phyloP scores from a whole-genome alignment of 108 stramenopile species.

The Stephanodiscus minutulus region DNA sequence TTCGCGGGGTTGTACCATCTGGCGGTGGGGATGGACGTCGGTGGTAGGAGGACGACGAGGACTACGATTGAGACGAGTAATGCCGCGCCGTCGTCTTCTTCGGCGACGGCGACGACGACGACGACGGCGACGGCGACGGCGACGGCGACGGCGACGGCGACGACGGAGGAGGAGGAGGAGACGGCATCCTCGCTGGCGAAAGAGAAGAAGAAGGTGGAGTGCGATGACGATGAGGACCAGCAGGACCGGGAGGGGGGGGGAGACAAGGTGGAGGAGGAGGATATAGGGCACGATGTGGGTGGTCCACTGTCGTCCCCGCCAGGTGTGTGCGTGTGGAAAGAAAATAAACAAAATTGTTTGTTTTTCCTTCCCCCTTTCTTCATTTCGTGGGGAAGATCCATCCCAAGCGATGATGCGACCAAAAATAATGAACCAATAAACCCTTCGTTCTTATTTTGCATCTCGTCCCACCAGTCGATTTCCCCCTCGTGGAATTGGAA shows the following conservation, averaged over 20 bases:
- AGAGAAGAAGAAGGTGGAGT: background rate
- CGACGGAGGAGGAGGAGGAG: background rate
- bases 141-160: background rate
- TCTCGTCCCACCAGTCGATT: too few relatives aligned
- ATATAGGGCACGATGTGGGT: too few relatives aligned
- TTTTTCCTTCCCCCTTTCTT: background rate
- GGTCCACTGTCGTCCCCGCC: too few relatives aligned
- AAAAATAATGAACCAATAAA: too few relatives aligned
- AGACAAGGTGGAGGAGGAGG: too few relatives aligned
- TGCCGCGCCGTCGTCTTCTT: too few relatives aligned
- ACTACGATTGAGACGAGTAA: too few relatives aligned
- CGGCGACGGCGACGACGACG: background rate
- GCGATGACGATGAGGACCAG: too few relatives aligned
- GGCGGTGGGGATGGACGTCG: constrained; percentile 44
- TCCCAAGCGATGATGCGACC: too few relatives aligned
- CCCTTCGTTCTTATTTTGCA: too few relatives aligned
- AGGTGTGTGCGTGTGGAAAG: constrained; percentile 7
- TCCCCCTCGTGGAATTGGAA: constrained; percentile 32
- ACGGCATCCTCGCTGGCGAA: background rate
- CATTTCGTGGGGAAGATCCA: too few relatives aligned
- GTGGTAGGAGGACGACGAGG: background rate
- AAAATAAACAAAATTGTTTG: constrained; percentile 1
- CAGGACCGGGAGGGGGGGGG: too few relatives aligned
- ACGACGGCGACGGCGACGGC: background rate
- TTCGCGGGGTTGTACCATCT: constrained; percentile 50